phyloP scores from a whole-genome alignment of 2,329 filamentous ascomycete species.

The Colletotrichum cereale region DNA sequence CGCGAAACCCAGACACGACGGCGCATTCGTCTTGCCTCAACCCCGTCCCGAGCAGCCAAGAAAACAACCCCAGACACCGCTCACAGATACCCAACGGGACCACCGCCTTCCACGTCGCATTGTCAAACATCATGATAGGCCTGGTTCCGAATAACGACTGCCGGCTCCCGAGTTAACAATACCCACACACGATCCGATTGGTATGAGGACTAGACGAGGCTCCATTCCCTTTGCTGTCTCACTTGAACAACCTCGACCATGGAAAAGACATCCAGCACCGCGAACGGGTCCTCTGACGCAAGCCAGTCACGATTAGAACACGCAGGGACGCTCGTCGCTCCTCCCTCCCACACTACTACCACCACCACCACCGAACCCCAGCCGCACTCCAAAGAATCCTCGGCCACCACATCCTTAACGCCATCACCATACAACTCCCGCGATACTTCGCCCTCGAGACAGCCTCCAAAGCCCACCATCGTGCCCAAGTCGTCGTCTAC shows the following conservation, averaged over 20 bases:
- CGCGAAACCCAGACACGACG: conserved; percentile 32
- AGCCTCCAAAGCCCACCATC: conserved; percentile 52
- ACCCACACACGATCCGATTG: conserved; percentile 35
- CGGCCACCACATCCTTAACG: conserved; percentile 51
- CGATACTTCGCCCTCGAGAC: conserved; percentile 62
- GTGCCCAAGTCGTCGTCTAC: conserved; percentile 47
- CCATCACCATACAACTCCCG: conserved; percentile 56
- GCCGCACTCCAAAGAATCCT: conserved; percentile 51
- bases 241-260: conserved; percentile 49
- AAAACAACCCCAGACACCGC: conserved; percentile 6
- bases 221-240: conserved; percentile 42
- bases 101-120: conserved; percentile 34
- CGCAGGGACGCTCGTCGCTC: conserved; percentile 41
- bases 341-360: conserved; percentile 45
- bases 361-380: conserved; percentile 46
- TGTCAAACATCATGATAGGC: conserved; percentile 41
- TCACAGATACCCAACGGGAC: conserved; percentile 20
- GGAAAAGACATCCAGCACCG: conserved; percentile 51
- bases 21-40: conserved; percentile 26
- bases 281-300: conserved; percentile 46
- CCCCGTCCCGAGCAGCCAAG: neutral
- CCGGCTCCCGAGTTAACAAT: conserved; percentile 40
- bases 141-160: conserved; percentile 36
- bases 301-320: conserved; percentile 39
- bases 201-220: conserved; percentile 40